phyloP scores from a whole-genome alignment of 495 filamentous ascomycete species.

The Aspergillus cristatus region DNA sequence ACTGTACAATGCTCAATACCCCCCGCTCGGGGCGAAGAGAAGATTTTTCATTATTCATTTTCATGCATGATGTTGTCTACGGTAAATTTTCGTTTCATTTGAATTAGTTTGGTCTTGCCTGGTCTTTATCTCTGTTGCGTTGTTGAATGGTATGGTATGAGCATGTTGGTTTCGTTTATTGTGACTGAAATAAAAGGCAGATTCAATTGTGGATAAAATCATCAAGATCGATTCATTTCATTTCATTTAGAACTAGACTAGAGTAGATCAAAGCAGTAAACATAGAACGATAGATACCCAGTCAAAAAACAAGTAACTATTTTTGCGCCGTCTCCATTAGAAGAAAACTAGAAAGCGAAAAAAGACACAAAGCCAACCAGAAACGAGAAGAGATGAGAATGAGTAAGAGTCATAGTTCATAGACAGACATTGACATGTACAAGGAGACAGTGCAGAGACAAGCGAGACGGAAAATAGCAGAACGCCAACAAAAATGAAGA shows the following conservation, averaged over 20 bases:
- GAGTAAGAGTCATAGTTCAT: conserved; percentile 1
- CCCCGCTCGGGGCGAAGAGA: conserved; percentile 27
- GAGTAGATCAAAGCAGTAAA: no score
- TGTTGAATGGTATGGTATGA: background rate
- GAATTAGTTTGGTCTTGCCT: background rate
- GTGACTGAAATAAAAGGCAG: no score
- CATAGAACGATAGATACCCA: no score
- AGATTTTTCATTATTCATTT: no score
- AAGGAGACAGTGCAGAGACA: no score
- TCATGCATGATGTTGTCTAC: conserved; percentile 17
- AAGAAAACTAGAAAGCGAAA: conserved; percentile 8
- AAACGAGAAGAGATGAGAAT: conserved; percentile 6
- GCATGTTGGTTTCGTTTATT: no score
- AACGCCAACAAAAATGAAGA: conserved; percentile 7
- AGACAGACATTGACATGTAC: background rate
- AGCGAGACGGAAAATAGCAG: conserved; percentile 4
- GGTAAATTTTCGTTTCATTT: conserved; percentile 4
- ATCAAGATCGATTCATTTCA: no score
- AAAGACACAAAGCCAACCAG: conserved; percentile 3
- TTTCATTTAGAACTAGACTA: no score
- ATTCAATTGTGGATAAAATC: no score
- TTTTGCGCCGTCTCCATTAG: no score
- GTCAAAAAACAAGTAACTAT: no score
- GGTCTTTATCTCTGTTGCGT: background rate
- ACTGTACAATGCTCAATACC: conserved; percentile 40